Base-by-base conservation (phyloP, 495 filamentous ascomycete genomes). In the Penicillium macrosclerotiorum region DNA sequence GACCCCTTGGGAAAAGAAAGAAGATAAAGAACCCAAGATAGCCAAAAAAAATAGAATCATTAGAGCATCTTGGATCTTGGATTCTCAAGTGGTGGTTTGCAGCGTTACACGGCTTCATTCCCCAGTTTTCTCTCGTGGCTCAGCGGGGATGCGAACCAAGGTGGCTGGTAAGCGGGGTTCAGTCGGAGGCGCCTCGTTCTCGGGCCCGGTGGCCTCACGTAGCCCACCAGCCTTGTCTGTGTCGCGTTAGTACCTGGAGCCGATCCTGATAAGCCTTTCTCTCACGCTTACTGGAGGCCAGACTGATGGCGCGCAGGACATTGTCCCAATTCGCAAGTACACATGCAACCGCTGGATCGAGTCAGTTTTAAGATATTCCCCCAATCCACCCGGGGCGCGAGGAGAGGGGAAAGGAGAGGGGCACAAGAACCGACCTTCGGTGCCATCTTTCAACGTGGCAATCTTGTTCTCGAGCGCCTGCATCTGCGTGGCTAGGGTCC, bases 311-410 rank as follows among this genome's bases (percentile, higher is more conserved):
- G 38, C 86, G 79, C 14, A 98, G 76, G 40, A 98, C 91, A 62
- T 90, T 94, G 57, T 95, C 86, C 93, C 93, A 98, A 65, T 98
- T 98, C 35, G 87, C 80, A 49, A 98, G 69, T 13, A 98, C 93
- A 35, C 84, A 81, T 36, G 93, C 93, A 60, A 98, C 90, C 54
- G 90, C 38, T 41, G 38, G 38, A 24, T 27, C 26, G 38, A 41
- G 30, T 30, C 24, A 41, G 38, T 27, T 30, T 18, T 14, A n/a
- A n/a, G n/a, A n/a, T n/a, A n/a, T n/a, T n/a, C n/a, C n/a, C n/a
- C n/a, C n/a, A 5, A 11, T 13, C 7, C 25, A 13, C 14, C 44
- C 34, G 49, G 47, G 37, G 23, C 47, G 36, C 47, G 22, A 40
- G 37, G n/a, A 27, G 27, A 25, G 25, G 20, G 38, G 12, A 47